Evolutionary conservation across 73 alveolate genomes (phyloP).

Genomic region (Paramecium primaurelia): DNA sequence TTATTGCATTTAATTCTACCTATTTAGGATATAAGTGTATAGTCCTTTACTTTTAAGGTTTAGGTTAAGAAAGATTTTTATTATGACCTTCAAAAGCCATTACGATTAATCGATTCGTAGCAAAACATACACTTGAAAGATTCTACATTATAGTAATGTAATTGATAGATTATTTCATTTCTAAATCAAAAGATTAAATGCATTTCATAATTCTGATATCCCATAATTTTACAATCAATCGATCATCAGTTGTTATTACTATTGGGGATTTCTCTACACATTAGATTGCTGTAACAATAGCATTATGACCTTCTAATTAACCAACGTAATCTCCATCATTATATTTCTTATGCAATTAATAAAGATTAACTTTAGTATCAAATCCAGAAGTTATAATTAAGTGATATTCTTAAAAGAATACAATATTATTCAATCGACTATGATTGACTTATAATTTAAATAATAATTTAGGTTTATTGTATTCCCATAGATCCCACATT

Average conservation of each 20-base stretch:
- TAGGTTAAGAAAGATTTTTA: conserved; percentile 6
- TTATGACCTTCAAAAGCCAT: conserved; percentile 31
- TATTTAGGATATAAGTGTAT: background rate
- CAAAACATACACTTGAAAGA: conserved; percentile 10
- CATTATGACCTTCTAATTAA: conserved; percentile 30
- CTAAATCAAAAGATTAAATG: conserved; percentile 53
- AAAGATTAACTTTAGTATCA: conserved; percentile 37
- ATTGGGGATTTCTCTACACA: conserved; percentile 56
- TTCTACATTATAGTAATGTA: background rate
- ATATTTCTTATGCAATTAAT: conserved; percentile 46
- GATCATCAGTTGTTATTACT: conserved; percentile 49
- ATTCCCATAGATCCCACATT: conserved; percentile 1
- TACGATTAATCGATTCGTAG: conserved; percentile 8
- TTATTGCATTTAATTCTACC: conserved; percentile 25
- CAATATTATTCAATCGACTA: conserved; percentile 17
- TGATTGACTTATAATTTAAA: conserved; percentile 24
- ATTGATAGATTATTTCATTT: conserved; percentile 12
- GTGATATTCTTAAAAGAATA: conserved; percentile 40
- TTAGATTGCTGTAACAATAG: conserved; percentile 52
- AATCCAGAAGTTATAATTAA: conserved; percentile 52
- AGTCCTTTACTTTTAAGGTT: background rate
- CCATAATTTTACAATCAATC: conserved; percentile 50
- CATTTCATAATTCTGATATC: conserved; percentile 58
- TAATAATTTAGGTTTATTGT: background rate
- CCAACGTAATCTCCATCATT: conserved; percentile 56